A percentile compares a stretch with the other conserved stretches of the same genome.
These are phyloP conservation scores for Brettanomyces sp. DNA, from an alignment of 805 yeast genomes.

Conservation along the genomic window DNA sequence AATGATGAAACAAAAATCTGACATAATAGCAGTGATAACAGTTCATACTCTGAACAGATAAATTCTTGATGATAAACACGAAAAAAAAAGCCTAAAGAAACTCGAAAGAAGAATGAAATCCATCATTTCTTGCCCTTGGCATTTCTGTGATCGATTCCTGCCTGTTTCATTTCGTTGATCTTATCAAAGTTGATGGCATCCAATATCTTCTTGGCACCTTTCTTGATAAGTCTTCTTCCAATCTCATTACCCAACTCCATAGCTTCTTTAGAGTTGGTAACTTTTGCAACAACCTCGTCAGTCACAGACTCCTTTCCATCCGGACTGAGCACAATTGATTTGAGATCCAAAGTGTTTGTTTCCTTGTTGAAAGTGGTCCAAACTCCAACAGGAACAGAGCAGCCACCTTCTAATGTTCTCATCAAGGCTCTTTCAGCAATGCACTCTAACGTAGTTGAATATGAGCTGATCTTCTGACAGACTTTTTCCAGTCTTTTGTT, in stretches of 20 bases:
- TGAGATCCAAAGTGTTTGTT: constrained; percentile 39
- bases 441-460: constrained; percentile 63
- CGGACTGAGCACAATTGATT: constrained; percentile 73
- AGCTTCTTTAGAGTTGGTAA: constrained; percentile 46
- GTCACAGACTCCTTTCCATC: constrained; percentile 72
- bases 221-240: constrained; percentile 55
- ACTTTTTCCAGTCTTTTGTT: constrained; percentile 53
- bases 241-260: constrained; percentile 58
- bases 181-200: constrained; percentile 70
- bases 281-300: constrained; percentile 32
- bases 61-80: neutral
- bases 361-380: constrained; percentile 38
- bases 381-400: constrained; percentile 96
- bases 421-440: constrained; percentile 80
- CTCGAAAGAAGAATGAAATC: neutral
- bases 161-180: constrained; percentile 35
- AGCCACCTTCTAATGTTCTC: constrained; percentile 91
- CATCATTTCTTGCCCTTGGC: neutral
- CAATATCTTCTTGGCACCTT: constrained; percentile 78
- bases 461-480: constrained; percentile 56
- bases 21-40: no score
- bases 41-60: neutral
- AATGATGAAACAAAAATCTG: no score
- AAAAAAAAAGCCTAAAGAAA: neutral
- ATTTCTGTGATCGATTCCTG: constrained; percentile 19